These are phyloP conservation scores for Tuber calosporum DNA, from an alignment of 495 filamentous ascomycete genomes.

Conservation along the genomic window DNA sequence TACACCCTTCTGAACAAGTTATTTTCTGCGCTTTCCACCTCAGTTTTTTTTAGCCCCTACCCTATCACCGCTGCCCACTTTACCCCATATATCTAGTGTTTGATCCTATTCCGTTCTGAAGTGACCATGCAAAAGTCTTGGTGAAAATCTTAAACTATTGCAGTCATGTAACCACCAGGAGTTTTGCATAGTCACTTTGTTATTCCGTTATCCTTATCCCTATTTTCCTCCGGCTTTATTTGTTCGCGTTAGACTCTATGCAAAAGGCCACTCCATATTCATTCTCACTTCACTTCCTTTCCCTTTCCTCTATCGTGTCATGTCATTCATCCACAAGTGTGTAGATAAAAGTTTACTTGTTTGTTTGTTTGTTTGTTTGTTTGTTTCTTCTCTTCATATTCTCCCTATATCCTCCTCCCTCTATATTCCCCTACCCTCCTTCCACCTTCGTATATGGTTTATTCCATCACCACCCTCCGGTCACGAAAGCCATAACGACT, in stretches of 20 bases:
- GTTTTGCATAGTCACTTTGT: too few relatives aligned
- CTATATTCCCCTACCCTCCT: not conserved
- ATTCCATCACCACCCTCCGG: not conserved
- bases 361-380: not conserved
- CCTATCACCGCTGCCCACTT: not conserved
- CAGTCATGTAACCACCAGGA: too few relatives aligned
- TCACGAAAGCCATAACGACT: not conserved
- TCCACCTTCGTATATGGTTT: not conserved
- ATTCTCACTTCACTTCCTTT: not conserved
- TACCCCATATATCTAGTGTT: not conserved
- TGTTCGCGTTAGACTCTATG: not conserved
- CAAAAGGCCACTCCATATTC: not conserved
- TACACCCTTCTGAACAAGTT: not conserved
- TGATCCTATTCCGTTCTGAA: not conserved
- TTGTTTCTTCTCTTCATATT: not conserved
- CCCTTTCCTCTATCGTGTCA: not conserved
- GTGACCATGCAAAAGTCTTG: too few relatives aligned
- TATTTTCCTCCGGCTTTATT: not conserved
- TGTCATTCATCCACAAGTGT: not conserved
- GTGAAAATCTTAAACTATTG: too few relatives aligned
- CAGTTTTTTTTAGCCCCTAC: not conserved
- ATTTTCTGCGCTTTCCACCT: not conserved
- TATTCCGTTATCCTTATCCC: not conserved
- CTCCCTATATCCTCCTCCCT: not conserved
- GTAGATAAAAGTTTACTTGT: slow-evolving; percentile 3